Percentiles rank a stretch among this genome's conserved stretches.
phyloP scores from a whole-genome alignment of 116 monocot genomes.

The Papilionanthe hybrid region DNA sequence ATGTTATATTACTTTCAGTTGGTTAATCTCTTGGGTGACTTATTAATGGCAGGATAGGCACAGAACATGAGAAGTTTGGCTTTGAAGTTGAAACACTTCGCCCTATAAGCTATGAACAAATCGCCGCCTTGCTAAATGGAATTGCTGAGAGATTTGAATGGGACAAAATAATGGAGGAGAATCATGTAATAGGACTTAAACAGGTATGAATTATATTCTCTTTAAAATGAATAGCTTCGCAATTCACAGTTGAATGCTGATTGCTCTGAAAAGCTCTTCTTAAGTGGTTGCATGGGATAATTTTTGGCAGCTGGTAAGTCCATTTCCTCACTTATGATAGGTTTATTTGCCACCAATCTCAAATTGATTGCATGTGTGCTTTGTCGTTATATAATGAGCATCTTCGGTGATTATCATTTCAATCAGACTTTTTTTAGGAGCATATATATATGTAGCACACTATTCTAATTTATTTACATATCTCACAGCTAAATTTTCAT shows the following conservation, averaged over 20 bases:
- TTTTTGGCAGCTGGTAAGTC: not conserved
- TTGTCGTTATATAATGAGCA: not conserved
- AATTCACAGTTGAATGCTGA: not conserved
- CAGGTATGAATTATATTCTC: conserved; percentile 44
- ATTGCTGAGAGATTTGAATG: conserved; percentile 95
- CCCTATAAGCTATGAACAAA: conserved; percentile 88
- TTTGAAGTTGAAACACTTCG: conserved; percentile 75
- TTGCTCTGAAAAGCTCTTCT: not conserved
- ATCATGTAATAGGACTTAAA: conserved; percentile 82
- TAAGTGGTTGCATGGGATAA: not conserved
- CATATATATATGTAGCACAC: no score
- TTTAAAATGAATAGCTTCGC: not conserved
- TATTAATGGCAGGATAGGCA: conserved; percentile 77
- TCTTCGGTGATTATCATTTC: not conserved
- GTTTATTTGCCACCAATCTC: not conserved
- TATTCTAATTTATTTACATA: no score
- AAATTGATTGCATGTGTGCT: not conserved
- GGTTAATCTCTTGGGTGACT: not conserved
- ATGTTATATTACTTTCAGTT: not conserved
- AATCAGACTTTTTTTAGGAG: not conserved
- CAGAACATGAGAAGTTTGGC: conserved; percentile 99
- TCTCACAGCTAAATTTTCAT: no score
- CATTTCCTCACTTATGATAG: not conserved
- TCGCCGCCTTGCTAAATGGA: conserved; percentile 74
- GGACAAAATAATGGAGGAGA: conserved; percentile 94